Evolutionary conservation across 1,284 basidiomycete species (phyloP).

Genomic region (Somion occarium): DNA sequence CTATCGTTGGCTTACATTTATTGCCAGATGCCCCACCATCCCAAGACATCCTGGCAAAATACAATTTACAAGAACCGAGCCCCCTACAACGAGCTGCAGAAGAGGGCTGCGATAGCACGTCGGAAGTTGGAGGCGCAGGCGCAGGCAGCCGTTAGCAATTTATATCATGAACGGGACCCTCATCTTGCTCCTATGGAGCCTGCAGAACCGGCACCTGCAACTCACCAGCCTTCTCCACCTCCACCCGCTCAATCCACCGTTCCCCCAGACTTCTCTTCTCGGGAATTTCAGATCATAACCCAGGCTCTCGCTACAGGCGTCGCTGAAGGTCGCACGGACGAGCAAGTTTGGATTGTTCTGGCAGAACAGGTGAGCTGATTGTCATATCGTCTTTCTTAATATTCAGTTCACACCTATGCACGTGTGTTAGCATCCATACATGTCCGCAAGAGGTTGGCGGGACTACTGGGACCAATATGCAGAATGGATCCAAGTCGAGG

Average conservation of each 20-base stretch:
- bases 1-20: background rate
- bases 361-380: conserved; percentile 23
- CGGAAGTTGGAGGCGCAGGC: conserved; percentile 26
- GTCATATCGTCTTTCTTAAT: no score
- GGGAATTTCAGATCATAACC: conserved; percentile 44
- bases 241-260: background rate
- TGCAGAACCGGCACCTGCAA: background rate
- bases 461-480: conserved; percentile 48
- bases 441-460: conserved; percentile 46
- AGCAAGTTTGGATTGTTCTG: conserved; percentile 40
- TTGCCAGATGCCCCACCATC: conserved; percentile 44
- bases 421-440: conserved; percentile 38
- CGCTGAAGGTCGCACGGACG: conserved; percentile 37
- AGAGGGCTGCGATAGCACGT: conserved; percentile 31
- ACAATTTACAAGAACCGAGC: conserved; percentile 1
- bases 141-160: background rate
- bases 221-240: background rate
- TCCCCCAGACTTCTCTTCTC: conserved; percentile 10
- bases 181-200: background rate
- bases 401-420: no score
- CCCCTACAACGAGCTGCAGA: conserved; percentile 23
- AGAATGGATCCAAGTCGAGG: conserved; percentile 32
- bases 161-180: background rate
- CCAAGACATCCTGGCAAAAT: conserved; percentile 32
- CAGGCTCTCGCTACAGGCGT: conserved; percentile 47